Evolutionary conservation across 495 filamentous ascomycete species (phyloP).

Genomic region (Tuber aestivum): DNA sequence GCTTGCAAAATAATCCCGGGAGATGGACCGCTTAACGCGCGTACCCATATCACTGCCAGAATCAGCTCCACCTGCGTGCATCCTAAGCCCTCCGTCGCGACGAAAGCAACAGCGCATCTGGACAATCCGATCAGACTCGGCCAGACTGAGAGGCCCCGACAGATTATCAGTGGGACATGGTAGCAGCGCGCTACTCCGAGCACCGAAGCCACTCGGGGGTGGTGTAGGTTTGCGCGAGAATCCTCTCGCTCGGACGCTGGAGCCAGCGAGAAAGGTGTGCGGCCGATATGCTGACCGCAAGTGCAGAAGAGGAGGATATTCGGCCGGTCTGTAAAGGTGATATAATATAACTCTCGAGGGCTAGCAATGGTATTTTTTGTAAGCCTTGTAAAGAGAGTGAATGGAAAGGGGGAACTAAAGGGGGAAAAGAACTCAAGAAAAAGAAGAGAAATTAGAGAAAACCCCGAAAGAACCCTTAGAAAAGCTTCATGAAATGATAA

Average conservation of each 20-base stretch:
- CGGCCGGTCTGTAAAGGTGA: not conserved
- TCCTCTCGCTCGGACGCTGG: slow-evolving; percentile 33
- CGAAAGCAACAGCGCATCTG: slow-evolving; percentile 29
- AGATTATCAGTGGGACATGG: slow-evolving; percentile 58
- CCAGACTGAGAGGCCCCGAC: slow-evolving; percentile 50
- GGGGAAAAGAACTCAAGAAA: not conserved
- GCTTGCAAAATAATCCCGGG: slow-evolving; percentile 7
- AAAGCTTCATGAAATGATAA: not conserved
- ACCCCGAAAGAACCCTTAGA: too few relatives aligned
- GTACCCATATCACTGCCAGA: slow-evolving; percentile 77
- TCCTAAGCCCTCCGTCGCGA: slow-evolving; percentile 26
- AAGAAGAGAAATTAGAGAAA: not conserved
- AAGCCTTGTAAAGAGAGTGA: not conserved
- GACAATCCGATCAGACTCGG: slow-evolving; percentile 40
- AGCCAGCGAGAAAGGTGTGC: slow-evolving; percentile 21
- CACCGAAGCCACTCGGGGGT: slow-evolving; percentile 61
- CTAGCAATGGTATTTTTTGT: not conserved
- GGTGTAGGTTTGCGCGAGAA: slow-evolving; percentile 44
- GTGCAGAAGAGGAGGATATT: not conserved
- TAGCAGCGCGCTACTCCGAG: slow-evolving; percentile 58
- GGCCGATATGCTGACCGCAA: slow-evolving; percentile 4
- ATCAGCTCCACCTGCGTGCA: slow-evolving; percentile 55
- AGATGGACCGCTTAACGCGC: slow-evolving; percentile 39
- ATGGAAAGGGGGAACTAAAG: not conserved
- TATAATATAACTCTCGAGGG: not conserved